These are phyloP conservation scores for Syzygium jambos DNA, from an alignment of 345 rosid species.

Conservation along the genomic window DNA sequence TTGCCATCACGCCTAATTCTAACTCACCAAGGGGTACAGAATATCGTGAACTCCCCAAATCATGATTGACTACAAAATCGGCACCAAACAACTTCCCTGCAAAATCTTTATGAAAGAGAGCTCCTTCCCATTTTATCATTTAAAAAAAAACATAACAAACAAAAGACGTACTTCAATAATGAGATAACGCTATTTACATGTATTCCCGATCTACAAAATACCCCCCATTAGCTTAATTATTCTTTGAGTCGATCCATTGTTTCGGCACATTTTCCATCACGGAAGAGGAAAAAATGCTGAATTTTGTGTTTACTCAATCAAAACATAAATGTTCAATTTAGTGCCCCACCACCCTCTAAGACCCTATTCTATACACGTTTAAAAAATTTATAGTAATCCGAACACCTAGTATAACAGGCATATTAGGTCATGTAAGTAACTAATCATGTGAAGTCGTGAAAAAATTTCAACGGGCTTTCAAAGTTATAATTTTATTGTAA, in stretches of 20 bases:
- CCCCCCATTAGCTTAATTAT: not conserved
- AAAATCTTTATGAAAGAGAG: too few relatives aligned
- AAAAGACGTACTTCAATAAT: too few relatives aligned
- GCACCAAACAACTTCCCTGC: too few relatives aligned
- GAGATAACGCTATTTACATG: too few relatives aligned
- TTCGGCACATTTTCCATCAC: not conserved
- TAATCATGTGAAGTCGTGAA: rapidly evolving
- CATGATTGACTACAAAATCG: too few relatives aligned
- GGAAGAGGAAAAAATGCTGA: not conserved
- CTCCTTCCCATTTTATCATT: too few relatives aligned
- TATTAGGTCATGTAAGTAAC: not conserved
- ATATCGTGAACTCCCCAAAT: too few relatives aligned
- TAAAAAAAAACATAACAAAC: too few relatives aligned
- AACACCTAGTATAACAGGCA: not conserved
- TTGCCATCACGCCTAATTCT: too few relatives aligned
- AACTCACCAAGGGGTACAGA: too few relatives aligned
- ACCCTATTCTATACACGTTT: not conserved
- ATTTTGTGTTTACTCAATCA: not conserved
- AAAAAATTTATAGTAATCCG: rapidly evolving
- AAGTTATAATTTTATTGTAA: not conserved
- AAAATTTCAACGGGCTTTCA: rapidly evolving
- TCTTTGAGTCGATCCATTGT: not conserved
- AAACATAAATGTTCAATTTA: rapidly evolving
- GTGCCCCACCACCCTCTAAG: not conserved
- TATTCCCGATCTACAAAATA: not conserved